Base-by-base conservation (phyloP, 1,284 basidiomycete genomes). In the Afroboletus lepidellus region DNA sequence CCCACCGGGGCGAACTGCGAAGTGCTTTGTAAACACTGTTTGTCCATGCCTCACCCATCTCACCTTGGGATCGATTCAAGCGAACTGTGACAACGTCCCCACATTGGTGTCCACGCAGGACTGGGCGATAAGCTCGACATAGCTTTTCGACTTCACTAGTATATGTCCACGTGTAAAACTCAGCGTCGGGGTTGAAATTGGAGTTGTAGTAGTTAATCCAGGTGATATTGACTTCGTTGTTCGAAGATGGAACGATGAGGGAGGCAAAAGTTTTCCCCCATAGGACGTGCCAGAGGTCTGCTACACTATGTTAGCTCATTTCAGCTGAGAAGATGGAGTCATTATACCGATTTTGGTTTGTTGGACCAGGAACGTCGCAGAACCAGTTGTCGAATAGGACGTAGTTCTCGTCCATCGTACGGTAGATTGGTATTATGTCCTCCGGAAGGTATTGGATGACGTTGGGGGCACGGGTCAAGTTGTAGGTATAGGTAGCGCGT, bases 191-290 rank as follows among this genome's bases (percentile, higher is more conserved):
- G 27, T 61, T 56, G 53, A 63, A 63, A 32, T 62, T 63, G 0
- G 62, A 63, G 41, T 63, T 63, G 37, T 66, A 63, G 30, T 66
- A 66, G 33, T 63, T 63, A n/a, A 15, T 27, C 62, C 62, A 63
- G 1, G 60, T 61, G 7, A 67, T 32, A 15, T 67, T 60, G 16
- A 53, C 48, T n/a, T 64, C 64, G 53, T 15, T 63, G 64, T 25
- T 63, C 62, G 21, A 63, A 63, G 30, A 63, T 59, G 32, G 64
- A 63, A 5, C 62, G 60, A 12, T 66, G 64, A 3, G 64, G 64
- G 23, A 63, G 60, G 8, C 58, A 62, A 46, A 56, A 63, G 8
- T 8, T 0, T 41, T 20, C 62, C 62, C 4, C 62, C 62, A n/a
- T 66, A 8, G 3, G 64, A 63, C 5, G 64, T 66, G 33, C 61